phyloP scores from a whole-genome alignment of 176 grass and related monocot species.

The Carex scoparia region DNA sequence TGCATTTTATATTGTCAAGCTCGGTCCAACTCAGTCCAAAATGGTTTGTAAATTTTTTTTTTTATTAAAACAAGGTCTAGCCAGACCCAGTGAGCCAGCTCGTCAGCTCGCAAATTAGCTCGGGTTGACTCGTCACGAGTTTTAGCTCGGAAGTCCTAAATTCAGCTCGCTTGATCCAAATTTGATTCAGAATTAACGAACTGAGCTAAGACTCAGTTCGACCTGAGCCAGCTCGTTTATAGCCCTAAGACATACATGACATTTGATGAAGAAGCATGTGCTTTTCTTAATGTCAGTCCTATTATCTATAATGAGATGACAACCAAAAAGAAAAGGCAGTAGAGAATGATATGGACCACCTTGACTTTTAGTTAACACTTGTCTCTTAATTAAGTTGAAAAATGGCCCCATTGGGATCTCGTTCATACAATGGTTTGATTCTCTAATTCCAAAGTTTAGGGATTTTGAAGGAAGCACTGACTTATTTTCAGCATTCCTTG shows the following conservation, averaged over 20 bases:
- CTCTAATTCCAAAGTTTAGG: constrained; percentile 21
- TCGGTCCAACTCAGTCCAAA: too few relatives aligned
- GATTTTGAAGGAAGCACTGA: constrained; percentile 10
- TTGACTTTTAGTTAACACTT: constrained; percentile 16
- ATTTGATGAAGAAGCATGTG: constrained; percentile 18
- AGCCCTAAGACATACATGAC: background rate
- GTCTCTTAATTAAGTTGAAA: constrained; percentile 22
- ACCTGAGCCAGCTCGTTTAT: too few relatives aligned
- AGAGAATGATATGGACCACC: background rate
- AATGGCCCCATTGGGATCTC: background rate
- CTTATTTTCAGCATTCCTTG: background rate
- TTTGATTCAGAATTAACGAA: too few relatives aligned
- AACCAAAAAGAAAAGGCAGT: constrained; percentile 19
- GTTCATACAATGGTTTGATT: background rate
- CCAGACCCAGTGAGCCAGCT: too few relatives aligned
- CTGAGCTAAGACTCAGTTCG: too few relatives aligned
- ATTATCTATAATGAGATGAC: background rate
- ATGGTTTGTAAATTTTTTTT: too few relatives aligned
- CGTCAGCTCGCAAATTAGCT: too few relatives aligned
- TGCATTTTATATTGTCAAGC: too few relatives aligned
- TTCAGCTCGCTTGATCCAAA: too few relatives aligned
- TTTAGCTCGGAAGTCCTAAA: too few relatives aligned
- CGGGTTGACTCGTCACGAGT: too few relatives aligned
- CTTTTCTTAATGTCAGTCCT: constrained; percentile 14
- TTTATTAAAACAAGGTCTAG: too few relatives aligned